Percentiles rank a stretch among this genome's conserved stretches.
phyloP scores from a whole-genome alignment of 371 early-diverging fungal genomes.

The Circinella umbellata region DNA sequence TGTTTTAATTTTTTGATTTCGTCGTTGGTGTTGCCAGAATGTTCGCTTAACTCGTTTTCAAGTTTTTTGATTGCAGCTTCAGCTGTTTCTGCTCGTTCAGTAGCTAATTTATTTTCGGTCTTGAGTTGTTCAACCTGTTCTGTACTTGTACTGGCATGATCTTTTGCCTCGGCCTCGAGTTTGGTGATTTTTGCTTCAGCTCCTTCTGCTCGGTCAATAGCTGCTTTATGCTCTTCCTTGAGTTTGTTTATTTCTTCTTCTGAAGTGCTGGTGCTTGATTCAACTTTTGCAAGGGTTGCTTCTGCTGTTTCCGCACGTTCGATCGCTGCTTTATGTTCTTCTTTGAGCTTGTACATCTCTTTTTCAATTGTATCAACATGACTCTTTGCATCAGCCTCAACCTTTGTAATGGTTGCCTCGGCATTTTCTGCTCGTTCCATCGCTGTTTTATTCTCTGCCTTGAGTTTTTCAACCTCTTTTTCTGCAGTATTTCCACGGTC shows the following conservation, averaged over 20 bases:
- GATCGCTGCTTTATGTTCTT: conserved; percentile 1
- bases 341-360: conserved; percentile 23
- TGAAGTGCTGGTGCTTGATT: no score
- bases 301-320: conserved; percentile 7
- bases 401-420: conserved; percentile 15
- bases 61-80: conserved; percentile 15
- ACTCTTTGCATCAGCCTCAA: conserved; percentile 19
- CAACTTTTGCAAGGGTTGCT: neutral
- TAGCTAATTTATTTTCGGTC: conserved; percentile 4
- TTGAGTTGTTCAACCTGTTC: conserved; percentile 25
- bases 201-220: no score
- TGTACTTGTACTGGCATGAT: conserved; percentile 11
- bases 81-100: conserved; percentile 1
- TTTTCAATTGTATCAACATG: conserved; percentile 6
- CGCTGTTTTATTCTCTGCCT: neutral
- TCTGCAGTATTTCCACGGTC: no score
- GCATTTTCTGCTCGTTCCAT: neutral
- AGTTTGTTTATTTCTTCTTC: neutral
- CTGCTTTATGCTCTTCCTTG: neutral
- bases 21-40: neutral
- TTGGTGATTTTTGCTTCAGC: conserved; percentile 15
- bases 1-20: conserved; percentile 22
- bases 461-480: neutral
- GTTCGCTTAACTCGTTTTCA: conserved; percentile 22
- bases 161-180: conserved; percentile 17